phyloP scores from a whole-genome alignment of 164 flowering plant species.

The Stephania japonica region DNA sequence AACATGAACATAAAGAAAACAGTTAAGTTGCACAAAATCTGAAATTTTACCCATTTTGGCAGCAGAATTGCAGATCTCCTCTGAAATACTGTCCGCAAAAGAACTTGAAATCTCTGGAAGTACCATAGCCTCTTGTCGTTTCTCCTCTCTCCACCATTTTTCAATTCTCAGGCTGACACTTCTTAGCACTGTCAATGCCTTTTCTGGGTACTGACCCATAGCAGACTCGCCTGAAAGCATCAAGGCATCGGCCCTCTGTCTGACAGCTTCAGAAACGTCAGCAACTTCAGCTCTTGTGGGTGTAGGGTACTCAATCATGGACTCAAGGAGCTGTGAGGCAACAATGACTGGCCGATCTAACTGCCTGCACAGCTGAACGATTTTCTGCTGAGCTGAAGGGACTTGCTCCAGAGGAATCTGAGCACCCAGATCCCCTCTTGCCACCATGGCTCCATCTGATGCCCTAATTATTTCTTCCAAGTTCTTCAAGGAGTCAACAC shows the following conservation, averaged over 20 bases:
- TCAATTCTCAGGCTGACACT: conserved; percentile 90
- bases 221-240: conserved; percentile 99
- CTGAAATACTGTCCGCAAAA: conserved; percentile 69
- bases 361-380: conserved; percentile 77
- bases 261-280: conserved; percentile 95
- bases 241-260: conserved; percentile 89
- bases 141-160: conserved; percentile 96
- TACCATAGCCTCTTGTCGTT: conserved; percentile 64
- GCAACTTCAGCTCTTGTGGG: conserved; percentile 99
- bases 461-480: conserved; percentile 84
- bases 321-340: conserved; percentile 92
- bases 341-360: conserved; percentile 92
- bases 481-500: conserved; percentile 84
- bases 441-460: conserved; percentile 98
- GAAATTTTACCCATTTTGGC: conserved; percentile 81
- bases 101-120: conserved; percentile 65
- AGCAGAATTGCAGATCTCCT: conserved; percentile 94
- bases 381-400: conserved; percentile 84
- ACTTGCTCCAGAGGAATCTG: conserved; percentile 98
- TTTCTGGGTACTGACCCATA: conserved; percentile 93
- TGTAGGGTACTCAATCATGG: conserved; percentile 96
- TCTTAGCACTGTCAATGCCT: conserved; percentile 82
- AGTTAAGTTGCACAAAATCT: background rate
- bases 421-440: conserved; percentile 96
- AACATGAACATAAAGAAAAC: background rate